Base-by-base conservation (phyloP, 2,329 filamentous ascomycete species). In the Cryphonectria japonica region DNA sequence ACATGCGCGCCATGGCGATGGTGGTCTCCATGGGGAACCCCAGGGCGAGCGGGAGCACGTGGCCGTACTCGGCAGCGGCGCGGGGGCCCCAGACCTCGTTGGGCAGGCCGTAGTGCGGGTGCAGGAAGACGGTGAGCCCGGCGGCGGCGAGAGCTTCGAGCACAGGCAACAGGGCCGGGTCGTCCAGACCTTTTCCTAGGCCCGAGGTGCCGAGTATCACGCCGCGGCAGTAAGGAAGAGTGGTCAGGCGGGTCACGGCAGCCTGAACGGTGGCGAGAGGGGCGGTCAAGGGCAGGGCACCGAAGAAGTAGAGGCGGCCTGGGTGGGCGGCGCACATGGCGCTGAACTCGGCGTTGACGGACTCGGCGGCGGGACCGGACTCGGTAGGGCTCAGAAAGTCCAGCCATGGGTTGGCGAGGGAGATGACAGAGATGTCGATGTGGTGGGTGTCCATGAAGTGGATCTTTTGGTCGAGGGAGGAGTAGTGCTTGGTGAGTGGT, bases 11-110 rank as follows among this genome's bases (percentile, higher is more conserved):
- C 2, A 97, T 91, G 0, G 94, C 93, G 75, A 98, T 95, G 1
- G 95, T 97, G 0, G 95, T 98, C 82, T 98, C 95, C 75, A 98
- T 88, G 0, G 95, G 94, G 78, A 97, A 97, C 0, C 95, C 95
- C 3, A 98, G 83, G 0, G 94, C 93, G 0, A 98, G 84, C 0
- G 94, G 93, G 2, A 98, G 85, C 0, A 97, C 94, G 79, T 97
- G 95, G 0, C 95, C 95, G 78, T 97, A 97, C 72, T 91, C 90
- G 32, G 83, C 84, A 57, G 80, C 83, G 0, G 88, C 88, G 9
- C 91, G 85, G 0, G 92, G 88, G 0, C 95, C 95, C 82, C 93
- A 97, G 3, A 97, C 93, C 11, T 89, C 87, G 71, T 88, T 87
- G 0, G 94, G 94, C 2, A 98, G 87, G 1, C 95, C 95, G 79